Percentiles rank a stretch among this genome's conserved stretches.
These are phyloP conservation scores for Cryptosporidium sp. DNA, from an alignment of 169 alveolate genomes.

Conservation along the genomic window DNA sequence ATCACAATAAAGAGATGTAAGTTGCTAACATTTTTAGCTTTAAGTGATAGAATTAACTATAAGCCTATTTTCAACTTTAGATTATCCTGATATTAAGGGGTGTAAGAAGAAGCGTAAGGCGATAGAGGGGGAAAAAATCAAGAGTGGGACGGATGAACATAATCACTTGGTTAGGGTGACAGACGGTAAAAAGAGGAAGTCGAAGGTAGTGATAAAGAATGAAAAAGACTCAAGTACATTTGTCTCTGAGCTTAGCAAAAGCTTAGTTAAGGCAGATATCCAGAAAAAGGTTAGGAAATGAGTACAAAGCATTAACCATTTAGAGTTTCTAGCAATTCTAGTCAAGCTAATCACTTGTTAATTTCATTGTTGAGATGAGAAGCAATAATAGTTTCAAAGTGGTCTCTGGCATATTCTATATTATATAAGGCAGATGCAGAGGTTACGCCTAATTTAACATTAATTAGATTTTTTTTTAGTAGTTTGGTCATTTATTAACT, in stretches of 20 bases:
- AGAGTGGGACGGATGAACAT: neutral
- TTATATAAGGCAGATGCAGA: slow-evolving; percentile 75
- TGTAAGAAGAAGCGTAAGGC: slow-evolving; percentile 31
- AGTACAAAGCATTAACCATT: neutral
- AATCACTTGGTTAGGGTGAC: slow-evolving; percentile 17
- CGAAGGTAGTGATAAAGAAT: slow-evolving; percentile 31
- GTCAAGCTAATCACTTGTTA: neutral
- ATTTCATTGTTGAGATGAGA: slow-evolving; percentile 35
- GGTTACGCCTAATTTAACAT: slow-evolving; percentile 11
- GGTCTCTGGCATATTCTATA: slow-evolving; percentile 78
- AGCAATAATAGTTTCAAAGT: slow-evolving; percentile 75
- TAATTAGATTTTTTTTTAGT: neutral
- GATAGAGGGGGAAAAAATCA: neutral
- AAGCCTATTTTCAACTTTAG: neutral
- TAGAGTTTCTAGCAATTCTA: neutral
- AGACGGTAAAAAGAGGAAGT: slow-evolving; percentile 53
- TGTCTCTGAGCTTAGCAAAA: slow-evolving; percentile 18
- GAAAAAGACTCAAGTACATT: slow-evolving; percentile 13
- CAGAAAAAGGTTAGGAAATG: slow-evolving; percentile 2
- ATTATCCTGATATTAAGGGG: slow-evolving; percentile 54
- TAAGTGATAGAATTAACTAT: neutral
- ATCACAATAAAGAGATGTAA: slow-evolving; percentile 64
- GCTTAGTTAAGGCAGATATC: slow-evolving; percentile 14
- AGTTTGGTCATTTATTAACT: slow-evolving; percentile 55
- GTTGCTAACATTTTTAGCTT: neutral